Evolutionary conservation across 768 basidiomycete genomes (phyloP), one percentile per base, ranked within the genome.

Genomic region (Serpula lacrymans): DNA sequence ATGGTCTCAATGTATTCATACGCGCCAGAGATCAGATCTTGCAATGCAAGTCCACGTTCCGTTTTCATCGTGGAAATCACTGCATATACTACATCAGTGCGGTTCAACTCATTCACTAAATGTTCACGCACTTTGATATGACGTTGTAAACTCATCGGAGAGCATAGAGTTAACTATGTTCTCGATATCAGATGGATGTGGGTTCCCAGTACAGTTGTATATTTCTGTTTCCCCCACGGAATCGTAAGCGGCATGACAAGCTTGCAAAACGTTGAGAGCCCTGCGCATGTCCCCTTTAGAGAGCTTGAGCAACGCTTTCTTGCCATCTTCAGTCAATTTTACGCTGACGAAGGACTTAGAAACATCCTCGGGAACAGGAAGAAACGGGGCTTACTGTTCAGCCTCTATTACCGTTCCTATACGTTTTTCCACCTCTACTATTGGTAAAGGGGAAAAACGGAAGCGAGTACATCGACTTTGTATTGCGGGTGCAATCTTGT

Each of bases 401-500:
- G 80, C 71, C 47, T 89, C 81, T 1, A 97, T 77, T 13, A 99
- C 90, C 12, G 66, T 72, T 23, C 78, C 66, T 25, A 98, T 60
- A 37, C 92, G 73, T 62, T 83, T 86, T 68, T 94, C 84, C 1
- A 98, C 88, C 60, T 98, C 89, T 7, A 54, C 50, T 12, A 85
- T 80, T 2, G 93, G 91, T 14, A 98, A 64, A 2, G 96, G 96
- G 7, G 90, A 94, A 69, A 99, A 98, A 34, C 96, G 78, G 68
- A 98, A 99, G 30, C 95, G 77, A 5, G 96, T 99, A 66, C 96
- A 98, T 36, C 96, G 87, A 64, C 92, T 96, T 65, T 99, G 96
- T 36, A 99, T 96, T 24, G 96, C 96, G 2, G 96, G 96, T 1
- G 86, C 82, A 55, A 99, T 98, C 64, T 97, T 98, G 77, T 98